Conservation (phyloP, 768 basidiomycete genomes). For the Paxillus involutus region DNA sequence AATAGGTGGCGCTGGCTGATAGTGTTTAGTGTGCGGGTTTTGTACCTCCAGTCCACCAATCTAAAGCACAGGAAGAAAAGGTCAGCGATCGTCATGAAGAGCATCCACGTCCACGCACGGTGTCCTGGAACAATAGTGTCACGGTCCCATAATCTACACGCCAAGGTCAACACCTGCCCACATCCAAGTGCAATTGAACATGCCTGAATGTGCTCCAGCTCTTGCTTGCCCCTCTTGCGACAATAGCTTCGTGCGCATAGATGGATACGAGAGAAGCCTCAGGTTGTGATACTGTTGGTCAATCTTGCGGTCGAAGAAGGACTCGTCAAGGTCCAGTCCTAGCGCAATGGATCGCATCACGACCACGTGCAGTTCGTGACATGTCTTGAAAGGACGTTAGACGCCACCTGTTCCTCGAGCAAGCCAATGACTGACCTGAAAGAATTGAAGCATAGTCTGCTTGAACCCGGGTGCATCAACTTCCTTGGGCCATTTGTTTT, state of each 20-base stretch:
- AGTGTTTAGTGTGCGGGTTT: conserved; percentile 73
- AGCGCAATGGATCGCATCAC: conserved; percentile 88
- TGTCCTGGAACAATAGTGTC: conserved; percentile 80
- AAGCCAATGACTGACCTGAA: conserved; percentile 44
- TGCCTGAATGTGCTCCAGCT: conserved; percentile 81
- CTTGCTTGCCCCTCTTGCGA: conserved; percentile 68
- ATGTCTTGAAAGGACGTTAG: conserved; percentile 44
- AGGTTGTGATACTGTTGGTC: conserved; percentile 80
- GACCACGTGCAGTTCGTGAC: conserved; percentile 70
- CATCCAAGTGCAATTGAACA: neutral
- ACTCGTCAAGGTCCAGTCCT: conserved; percentile 70
- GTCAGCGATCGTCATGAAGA: neutral
- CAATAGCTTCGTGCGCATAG: conserved; percentile 61
- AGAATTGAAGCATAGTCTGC: conserved; percentile 73
- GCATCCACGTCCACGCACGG: conserved; percentile 34
- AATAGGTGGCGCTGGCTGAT: conserved; percentile 72
- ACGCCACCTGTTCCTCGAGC: neutral
- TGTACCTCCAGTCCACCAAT: conserved; percentile 83
- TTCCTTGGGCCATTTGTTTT: conserved; percentile 79
- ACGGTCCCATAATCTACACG: conserved; percentile 76
- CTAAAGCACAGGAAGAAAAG: conserved; percentile 26
- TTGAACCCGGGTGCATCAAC: conserved; percentile 65
- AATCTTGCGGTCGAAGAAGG: conserved; percentile 74
- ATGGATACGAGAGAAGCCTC: conserved; percentile 77
- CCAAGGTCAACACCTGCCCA: neutral